phyloP scores from a whole-genome alignment of 2,329 filamentous ascomycete species.

The Penicillium thymicola region DNA sequence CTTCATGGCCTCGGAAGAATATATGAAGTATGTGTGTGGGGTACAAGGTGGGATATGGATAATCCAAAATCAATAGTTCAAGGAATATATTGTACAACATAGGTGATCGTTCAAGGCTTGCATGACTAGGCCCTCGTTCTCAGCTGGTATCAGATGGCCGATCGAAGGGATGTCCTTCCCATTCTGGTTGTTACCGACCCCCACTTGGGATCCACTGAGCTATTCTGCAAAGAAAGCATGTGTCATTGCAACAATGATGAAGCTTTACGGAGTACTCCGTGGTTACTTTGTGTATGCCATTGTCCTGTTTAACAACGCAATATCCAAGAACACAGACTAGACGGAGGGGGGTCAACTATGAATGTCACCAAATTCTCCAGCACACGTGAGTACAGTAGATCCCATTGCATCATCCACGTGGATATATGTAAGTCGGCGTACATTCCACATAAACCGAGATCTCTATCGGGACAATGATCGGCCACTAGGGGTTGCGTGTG shows the following conservation, averaged over 20 bases:
- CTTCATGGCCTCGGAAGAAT: background rate
- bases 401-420: background rate
- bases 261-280: too few relatives aligned
- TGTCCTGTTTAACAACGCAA: background rate
- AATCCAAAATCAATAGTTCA: background rate
- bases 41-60: background rate
- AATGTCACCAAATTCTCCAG: background rate
- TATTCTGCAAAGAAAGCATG: background rate
- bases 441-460: background rate
- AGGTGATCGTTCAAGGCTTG: too few relatives aligned
- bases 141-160: background rate
- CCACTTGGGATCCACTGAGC: background rate
- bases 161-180: constrained; percentile 5
- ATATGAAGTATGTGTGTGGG: background rate
- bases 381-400: background rate
- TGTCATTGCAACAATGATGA: background rate
- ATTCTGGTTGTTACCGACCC: background rate
- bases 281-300: background rate
- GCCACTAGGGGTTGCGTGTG: background rate
- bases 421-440: background rate
- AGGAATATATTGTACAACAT: background rate
- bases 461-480: constrained; percentile 1
- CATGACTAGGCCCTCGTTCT: background rate
- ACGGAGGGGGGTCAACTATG: background rate
- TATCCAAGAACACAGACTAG: background rate